These are phyloP conservation scores for Desmodesmus armatus DNA, from an alignment of 139 green algal species.

Conservation along the genomic window DNA sequence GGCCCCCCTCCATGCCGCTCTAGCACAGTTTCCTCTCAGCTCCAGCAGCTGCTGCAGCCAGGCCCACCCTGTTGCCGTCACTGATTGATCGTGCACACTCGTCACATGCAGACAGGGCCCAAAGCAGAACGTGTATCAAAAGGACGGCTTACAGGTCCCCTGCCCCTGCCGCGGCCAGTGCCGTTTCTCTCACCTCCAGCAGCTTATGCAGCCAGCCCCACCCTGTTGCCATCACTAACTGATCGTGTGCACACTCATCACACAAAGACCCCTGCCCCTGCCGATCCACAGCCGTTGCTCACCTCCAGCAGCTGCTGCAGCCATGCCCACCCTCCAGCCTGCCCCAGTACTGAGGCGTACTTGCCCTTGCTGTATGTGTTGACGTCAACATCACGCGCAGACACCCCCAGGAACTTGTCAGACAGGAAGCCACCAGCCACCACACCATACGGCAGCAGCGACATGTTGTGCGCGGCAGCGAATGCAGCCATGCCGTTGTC, in stretches of 20 bases:
- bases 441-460: constrained; percentile 87
- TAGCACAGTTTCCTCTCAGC: no score
- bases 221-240: not conserved
- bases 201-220: not conserved
- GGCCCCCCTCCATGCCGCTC: no score
- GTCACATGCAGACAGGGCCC: no score
- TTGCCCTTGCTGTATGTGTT: constrained; percentile 75
- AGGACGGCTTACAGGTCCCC: no score
- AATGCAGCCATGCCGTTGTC: constrained; percentile 78
- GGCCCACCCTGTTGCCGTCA: no score
- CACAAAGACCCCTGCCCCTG: not conserved
- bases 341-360: constrained; percentile 78
- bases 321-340: constrained; percentile 82
- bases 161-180: no score
- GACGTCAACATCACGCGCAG: constrained; percentile 46
- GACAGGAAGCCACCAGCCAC: constrained; percentile 70
- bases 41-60: no score
- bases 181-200: not conserved
- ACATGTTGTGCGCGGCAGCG: constrained; percentile 71
- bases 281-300: not conserved
- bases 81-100: no score
- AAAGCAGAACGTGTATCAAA: no score
- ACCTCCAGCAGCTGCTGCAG: constrained; percentile 78
- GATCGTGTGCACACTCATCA: no score
- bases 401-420: constrained; percentile 59